Conservation (phyloP, 352 stramenopile genomes). For the Globisporangium cystogenes region DNA sequence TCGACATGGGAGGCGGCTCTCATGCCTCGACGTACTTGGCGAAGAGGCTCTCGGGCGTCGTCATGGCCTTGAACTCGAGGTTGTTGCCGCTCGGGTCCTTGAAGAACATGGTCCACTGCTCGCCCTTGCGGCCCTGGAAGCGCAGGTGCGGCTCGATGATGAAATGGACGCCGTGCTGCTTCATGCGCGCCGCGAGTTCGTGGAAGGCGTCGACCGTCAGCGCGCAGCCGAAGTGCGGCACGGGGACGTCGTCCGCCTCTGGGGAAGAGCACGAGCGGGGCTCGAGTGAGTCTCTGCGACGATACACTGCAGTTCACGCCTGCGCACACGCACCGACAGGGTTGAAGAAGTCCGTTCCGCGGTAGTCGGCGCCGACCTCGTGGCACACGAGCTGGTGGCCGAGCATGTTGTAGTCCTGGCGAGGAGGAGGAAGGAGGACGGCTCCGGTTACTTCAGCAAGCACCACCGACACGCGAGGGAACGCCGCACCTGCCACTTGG, state of each 20-base stretch:
- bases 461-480: not conserved
- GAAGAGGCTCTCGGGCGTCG: conserved; percentile 95
- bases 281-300: no score
- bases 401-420: conserved; percentile 88
- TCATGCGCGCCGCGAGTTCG: conserved; percentile 78
- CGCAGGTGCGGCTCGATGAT: conserved; percentile 95
- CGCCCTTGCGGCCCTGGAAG: conserved; percentile 92
- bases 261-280: no score
- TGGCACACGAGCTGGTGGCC: conserved; percentile 87
- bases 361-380: conserved; percentile 91
- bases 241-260: conserved; percentile 96
- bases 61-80: conserved; percentile 99
- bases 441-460: not conserved
- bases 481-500: conserved; percentile 88
- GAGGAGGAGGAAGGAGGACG: conserved; percentile 12
- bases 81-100: conserved; percentile 97
- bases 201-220: conserved; percentile 93
- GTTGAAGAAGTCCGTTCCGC: conserved; percentile 93
- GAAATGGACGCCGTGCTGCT: conserved; percentile 82
- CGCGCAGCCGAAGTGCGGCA: conserved; percentile 94
- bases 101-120: conserved; percentile 99
- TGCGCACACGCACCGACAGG: conserved; percentile 80
- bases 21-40: conserved; percentile 91
- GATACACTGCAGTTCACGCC: no score
- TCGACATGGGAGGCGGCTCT: no score